A percentile compares a stretch with the other conserved stretches of the same genome.
Conservation (phyloP, 2,329 filamentous ascomycete genomes). For the Fusarium pseudonygamai region DNA sequence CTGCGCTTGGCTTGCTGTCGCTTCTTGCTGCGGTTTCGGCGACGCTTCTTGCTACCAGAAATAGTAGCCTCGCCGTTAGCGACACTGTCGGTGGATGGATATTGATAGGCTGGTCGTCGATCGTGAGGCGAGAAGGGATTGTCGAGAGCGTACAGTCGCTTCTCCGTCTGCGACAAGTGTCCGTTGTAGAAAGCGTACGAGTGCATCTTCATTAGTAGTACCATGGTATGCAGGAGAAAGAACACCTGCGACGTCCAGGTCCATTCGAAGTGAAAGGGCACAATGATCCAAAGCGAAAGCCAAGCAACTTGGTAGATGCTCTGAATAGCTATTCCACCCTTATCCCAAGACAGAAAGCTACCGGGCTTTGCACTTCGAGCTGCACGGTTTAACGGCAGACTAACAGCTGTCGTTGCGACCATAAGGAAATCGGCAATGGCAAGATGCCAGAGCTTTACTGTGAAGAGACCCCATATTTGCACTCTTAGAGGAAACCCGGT, state of each 20-base stretch:
- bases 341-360: slow-evolving; percentile 74
- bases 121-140: slow-evolving; percentile 69
- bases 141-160: slow-evolving; percentile 82
- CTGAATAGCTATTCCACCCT: slow-evolving; percentile 82
- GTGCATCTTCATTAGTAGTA: slow-evolving; percentile 98
- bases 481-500: slow-evolving; percentile 87
- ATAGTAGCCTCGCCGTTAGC: slow-evolving; percentile 38
- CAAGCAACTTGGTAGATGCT: slow-evolving; percentile 82
- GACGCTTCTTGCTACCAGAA: slow-evolving; percentile 37
- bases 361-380: slow-evolving; percentile 64
- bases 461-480: slow-evolving; percentile 88
- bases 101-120: slow-evolving; percentile 77
- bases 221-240: slow-evolving; percentile 88
- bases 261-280: slow-evolving; percentile 89
- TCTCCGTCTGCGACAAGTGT: slow-evolving; percentile 87
- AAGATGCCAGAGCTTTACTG: slow-evolving; percentile 87
- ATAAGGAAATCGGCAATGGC: slow-evolving; percentile 85
- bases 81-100: slow-evolving; percentile 69
- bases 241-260: slow-evolving; percentile 98
- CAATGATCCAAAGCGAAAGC: slow-evolving; percentile 83
- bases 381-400: slow-evolving; percentile 76
- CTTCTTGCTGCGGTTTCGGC: slow-evolving; percentile 31
- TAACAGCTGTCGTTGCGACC: slow-evolving; percentile 78
- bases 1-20: slow-evolving; percentile 22
- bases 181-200: slow-evolving; percentile 99